Conservation (phyloP, 345 rosid species). For the Eucalyptus marginata region DNA sequence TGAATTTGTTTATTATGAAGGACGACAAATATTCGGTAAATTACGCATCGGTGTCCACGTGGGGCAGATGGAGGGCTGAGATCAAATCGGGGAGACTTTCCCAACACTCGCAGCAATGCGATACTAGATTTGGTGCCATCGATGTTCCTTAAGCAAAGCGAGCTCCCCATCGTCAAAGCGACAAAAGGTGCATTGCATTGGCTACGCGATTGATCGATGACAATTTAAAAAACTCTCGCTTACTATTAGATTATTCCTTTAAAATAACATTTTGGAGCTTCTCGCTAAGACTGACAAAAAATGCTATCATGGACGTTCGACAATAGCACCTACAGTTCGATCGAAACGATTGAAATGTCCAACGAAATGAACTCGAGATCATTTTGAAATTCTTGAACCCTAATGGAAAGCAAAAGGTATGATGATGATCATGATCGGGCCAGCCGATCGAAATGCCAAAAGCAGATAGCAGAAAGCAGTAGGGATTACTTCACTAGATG, state of each 20-base stretch:
- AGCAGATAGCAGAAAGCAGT: not conserved
- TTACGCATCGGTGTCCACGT: not conserved
- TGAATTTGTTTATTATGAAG: not conserved
- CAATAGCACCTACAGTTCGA: not conserved
- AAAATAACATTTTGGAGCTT: not conserved
- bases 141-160: not conserved
- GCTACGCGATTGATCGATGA: not conserved
- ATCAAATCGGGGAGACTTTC: not conserved
- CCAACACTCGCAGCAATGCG: not conserved
- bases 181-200: not conserved
- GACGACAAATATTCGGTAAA: not conserved
- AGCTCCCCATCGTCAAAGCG: not conserved
- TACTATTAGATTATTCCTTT: not conserved
- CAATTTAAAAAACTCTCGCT: not conserved
- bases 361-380: not conserved
- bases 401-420: not conserved
- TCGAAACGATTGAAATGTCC: not conserved
- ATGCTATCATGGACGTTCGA: not conserved
- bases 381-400: not conserved
- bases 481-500: not conserved
- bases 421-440: not conserved
- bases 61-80: not conserved
- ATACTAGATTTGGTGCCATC: not conserved
- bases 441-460: not conserved
- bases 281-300: not conserved